A percentile compares a stretch with the other conserved stretches of the same genome.
Evolutionary conservation across 805 yeast genomes (phyloP).

Genomic region (Millerago galiae): DNA sequence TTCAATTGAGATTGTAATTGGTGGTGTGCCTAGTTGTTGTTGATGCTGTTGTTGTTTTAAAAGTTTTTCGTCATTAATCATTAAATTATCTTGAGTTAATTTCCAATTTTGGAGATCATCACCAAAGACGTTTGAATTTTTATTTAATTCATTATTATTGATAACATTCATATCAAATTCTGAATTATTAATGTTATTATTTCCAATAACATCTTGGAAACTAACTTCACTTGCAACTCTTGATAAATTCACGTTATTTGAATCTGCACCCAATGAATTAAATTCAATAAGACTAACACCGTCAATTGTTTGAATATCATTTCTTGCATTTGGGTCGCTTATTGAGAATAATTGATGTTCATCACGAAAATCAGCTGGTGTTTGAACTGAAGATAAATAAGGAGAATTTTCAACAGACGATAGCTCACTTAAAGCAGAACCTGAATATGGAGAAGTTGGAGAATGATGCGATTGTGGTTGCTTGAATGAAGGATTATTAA

Average conservation of each 20-base stretch:
- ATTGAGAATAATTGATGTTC: slow-evolving; percentile 5
- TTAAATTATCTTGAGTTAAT: slow-evolving; percentile 19
- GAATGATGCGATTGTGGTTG: slow-evolving; percentile 8
- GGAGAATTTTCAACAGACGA: slow-evolving; percentile 23
- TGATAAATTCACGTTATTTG: slow-evolving; percentile 5
- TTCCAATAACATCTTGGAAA: slow-evolving; percentile 5
- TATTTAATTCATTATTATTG: background rate
- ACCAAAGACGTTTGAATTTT: background rate
- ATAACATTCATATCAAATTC: background rate
- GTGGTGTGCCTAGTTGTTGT: slow-evolving; percentile 8
- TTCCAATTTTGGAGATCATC: slow-evolving; percentile 9
- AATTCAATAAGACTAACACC: slow-evolving; percentile 3
- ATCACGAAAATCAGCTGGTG: slow-evolving; percentile 16
- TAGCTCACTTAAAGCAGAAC: slow-evolving; percentile 16
- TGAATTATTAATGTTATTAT: background rate
- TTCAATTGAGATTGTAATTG: slow-evolving; percentile 24
- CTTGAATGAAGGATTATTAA: slow-evolving; percentile 13
- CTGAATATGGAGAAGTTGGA: slow-evolving; percentile 2
- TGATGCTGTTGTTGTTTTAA: slow-evolving; percentile 2
- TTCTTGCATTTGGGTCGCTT: background rate
- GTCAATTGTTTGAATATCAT: slow-evolving; percentile 1
- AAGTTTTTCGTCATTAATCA: slow-evolving; percentile 4
- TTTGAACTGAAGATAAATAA: slow-evolving; percentile 12
- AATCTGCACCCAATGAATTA: slow-evolving; percentile 1
- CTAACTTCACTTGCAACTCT: slow-evolving; percentile 6